Conservation (phyloP, 73 alveolate species). For the Paramecium caudatum region DNA sequence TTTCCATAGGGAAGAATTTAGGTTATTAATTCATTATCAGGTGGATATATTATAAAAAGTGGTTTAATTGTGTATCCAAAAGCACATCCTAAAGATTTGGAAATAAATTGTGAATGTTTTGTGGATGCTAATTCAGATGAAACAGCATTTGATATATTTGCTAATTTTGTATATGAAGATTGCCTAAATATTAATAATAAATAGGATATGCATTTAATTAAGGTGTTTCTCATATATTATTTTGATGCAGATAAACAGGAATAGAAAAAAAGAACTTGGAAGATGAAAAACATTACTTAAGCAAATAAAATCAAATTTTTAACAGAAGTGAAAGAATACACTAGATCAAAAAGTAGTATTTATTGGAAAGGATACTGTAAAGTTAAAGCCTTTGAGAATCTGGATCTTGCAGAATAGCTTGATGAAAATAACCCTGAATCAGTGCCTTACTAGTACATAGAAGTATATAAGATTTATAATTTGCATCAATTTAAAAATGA, state of each 20-base stretch:
- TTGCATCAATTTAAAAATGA: slow-evolving; percentile 59
- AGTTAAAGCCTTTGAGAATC: slow-evolving; percentile 69
- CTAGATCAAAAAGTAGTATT: not conserved
- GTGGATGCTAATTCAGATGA: slow-evolving; percentile 27
- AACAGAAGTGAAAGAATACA: slow-evolving; percentile 41
- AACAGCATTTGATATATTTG: slow-evolving; percentile 6
- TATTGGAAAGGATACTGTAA: slow-evolving; percentile 75
- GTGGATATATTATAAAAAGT: slow-evolving; percentile 72
- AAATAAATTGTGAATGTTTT: slow-evolving; percentile 72
- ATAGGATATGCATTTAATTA: slow-evolving; percentile 64
- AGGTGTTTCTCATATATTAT: slow-evolving; percentile 64
- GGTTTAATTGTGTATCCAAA: slow-evolving; percentile 56
- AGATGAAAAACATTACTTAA: slow-evolving; percentile 32
- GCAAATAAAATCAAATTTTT: slow-evolving; percentile 7
- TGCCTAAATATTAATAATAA: slow-evolving; percentile 51
- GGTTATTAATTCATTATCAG: slow-evolving; percentile 68
- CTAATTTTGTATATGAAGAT: slow-evolving; percentile 20
- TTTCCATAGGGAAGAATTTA: slow-evolving; percentile 53
- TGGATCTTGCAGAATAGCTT: slow-evolving; percentile 51
- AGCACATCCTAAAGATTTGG: slow-evolving; percentile 77
- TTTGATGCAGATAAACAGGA: slow-evolving; percentile 46
- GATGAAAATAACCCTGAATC: slow-evolving; percentile 51
- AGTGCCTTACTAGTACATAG: slow-evolving; percentile 55
- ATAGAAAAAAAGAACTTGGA: slow-evolving; percentile 63
- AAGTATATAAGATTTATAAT: slow-evolving; percentile 71